These are phyloP conservation scores for Pneumocystis murina DNA, from an alignment of 1,139 yeast genomes.

Conservation along the genomic window DNA sequence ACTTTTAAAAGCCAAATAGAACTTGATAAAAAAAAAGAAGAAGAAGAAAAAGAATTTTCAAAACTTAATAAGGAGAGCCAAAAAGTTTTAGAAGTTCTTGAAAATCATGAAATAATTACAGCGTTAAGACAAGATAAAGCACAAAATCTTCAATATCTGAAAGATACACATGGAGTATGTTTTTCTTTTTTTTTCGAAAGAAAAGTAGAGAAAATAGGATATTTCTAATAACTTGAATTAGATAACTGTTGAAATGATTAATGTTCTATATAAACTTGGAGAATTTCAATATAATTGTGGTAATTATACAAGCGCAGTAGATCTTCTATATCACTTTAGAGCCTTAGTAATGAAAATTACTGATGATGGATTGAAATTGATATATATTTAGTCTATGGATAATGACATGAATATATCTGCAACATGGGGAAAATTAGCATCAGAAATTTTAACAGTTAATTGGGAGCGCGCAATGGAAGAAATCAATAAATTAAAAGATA, in stretches of 20 bases:
- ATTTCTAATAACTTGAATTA: background rate
- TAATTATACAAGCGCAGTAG: constrained; percentile 42
- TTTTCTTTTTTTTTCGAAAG: constrained; percentile 31
- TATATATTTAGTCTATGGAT: constrained; percentile 28
- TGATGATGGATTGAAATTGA: background rate
- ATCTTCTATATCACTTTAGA: constrained; percentile 40
- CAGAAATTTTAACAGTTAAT: constrained; percentile 38
- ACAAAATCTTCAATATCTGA: constrained; percentile 34
- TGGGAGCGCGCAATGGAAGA: constrained; percentile 40
- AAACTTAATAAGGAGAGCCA: constrained; percentile 32
- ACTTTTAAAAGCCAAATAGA: constrained; percentile 30
- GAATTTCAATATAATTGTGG: constrained; percentile 48
- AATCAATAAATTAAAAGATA: constrained; percentile 38
- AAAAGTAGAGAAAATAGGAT: constrained; percentile 24
- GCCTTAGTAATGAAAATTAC: constrained; percentile 21
- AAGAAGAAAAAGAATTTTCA: constrained; percentile 28
- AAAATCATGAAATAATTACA: constrained; percentile 33
- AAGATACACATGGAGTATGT: constrained; percentile 27
- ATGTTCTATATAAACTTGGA: constrained; percentile 40
- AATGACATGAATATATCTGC: constrained; percentile 37
- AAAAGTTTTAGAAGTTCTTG: constrained; percentile 33
- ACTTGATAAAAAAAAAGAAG: constrained; percentile 27
- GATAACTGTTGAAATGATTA: constrained; percentile 35
- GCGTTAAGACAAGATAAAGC: constrained; percentile 38
- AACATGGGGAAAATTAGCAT: constrained; percentile 50